These are phyloP conservation scores for Dryadomyces quercivorus DNA, from an alignment of 2,329 filamentous ascomycete genomes.

Conservation along the genomic window DNA sequence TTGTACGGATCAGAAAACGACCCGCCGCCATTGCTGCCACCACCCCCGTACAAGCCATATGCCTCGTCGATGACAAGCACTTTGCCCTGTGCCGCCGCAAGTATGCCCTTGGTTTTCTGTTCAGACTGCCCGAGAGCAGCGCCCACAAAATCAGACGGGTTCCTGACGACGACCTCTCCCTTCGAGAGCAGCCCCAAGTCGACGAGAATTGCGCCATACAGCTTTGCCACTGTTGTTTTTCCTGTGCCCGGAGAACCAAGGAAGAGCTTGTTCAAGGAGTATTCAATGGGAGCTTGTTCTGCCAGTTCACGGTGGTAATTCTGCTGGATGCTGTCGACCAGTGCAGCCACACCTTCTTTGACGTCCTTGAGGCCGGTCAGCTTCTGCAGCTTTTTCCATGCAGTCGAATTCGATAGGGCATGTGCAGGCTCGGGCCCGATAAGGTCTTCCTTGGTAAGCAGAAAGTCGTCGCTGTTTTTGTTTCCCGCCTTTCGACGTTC, in stretches of 20 bases:
- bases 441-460: conserved; percentile 54
- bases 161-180: conserved; percentile 61
- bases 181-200: conserved; percentile 56
- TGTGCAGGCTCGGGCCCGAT: conserved; percentile 55
- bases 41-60: conserved; percentile 46
- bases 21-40: conserved; percentile 12
- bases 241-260: conserved; percentile 62
- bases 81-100: conserved; percentile 55
- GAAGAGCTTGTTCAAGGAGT: conserved; percentile 57
- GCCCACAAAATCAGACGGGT: conserved; percentile 62
- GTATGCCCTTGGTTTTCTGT: conserved; percentile 57
- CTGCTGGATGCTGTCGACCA: conserved; percentile 47
- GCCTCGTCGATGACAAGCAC: conserved; percentile 74
- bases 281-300: conserved; percentile 46
- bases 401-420: conserved; percentile 35
- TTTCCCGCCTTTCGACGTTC: background rate
- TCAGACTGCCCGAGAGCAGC: conserved; percentile 53
- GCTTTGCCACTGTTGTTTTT: conserved; percentile 63
- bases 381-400: conserved; percentile 45
- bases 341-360: conserved; percentile 43
- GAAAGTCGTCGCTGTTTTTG: conserved; percentile 34
- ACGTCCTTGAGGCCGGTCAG: conserved; percentile 50
- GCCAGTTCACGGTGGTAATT: conserved; percentile 56
- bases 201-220: conserved; percentile 57
- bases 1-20: conserved; percentile 32